A percentile compares a stretch with the other conserved stretches of the same genome.
Evolutionary conservation across 2,329 filamentous ascomycete genomes (phyloP).

Genomic region (Neodidymelliopsis sp.): DNA sequence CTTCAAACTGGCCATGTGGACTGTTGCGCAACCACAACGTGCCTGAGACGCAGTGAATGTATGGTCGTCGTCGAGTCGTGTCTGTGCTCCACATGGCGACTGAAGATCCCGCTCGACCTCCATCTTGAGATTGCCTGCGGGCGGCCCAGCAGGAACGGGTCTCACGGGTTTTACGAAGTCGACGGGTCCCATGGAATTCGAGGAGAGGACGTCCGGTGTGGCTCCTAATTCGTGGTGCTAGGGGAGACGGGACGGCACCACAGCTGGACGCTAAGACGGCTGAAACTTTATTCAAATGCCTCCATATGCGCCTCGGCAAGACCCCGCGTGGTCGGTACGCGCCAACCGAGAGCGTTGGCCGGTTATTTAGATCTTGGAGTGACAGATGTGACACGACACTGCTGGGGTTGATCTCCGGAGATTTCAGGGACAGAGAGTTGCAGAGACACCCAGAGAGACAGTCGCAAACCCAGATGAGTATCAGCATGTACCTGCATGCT

Average conservation of each 20-base stretch:
- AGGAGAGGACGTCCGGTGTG: background rate
- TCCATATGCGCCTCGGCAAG: constrained; percentile 1
- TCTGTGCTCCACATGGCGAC: background rate
- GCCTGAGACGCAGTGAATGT: background rate
- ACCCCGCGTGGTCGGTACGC: background rate
- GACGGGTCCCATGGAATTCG: background rate
- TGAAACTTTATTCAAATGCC: background rate
- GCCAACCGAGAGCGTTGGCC: background rate
- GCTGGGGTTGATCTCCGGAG: too few relatives aligned
- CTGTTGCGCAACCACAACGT: background rate
- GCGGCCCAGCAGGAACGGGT: background rate
- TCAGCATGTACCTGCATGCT: background rate
- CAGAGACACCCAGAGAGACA: too few relatives aligned
- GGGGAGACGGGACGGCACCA: constrained; percentile 11
- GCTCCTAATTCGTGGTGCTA: background rate
- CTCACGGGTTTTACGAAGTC: too few relatives aligned
- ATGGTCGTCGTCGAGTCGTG: background rate
- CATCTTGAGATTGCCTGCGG: too few relatives aligned
- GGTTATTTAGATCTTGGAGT: background rate
- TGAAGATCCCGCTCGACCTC: background rate
- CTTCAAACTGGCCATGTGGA: background rate
- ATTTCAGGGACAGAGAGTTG: too few relatives aligned
- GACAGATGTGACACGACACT: too few relatives aligned
- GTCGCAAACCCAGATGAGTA: too few relatives aligned
- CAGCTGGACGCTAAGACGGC: constrained; percentile 2